Base-by-base conservation (phyloP, 163 green algal species). In the Trebouxiophyceae sp. region DNA sequence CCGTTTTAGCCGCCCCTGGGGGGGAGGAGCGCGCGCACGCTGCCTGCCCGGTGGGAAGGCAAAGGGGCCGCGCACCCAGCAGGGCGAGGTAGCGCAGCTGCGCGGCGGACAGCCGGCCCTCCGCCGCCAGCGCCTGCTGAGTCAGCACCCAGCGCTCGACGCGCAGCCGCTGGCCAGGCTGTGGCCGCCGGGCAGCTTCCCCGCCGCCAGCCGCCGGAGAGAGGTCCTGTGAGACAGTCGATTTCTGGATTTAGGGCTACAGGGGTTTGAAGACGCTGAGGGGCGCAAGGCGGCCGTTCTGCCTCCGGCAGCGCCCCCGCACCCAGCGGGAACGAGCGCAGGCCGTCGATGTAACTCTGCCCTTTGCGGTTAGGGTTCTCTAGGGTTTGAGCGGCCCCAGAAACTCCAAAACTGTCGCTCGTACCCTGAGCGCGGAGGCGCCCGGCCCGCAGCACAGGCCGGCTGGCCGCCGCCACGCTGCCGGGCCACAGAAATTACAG, bases 61-160 rank as follows among this genome's bases (percentile, higher is more conserved):
- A n/a, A n/a, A n/a, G n/a, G n/a, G n/a, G 56, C 28, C n/a, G n/a
- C 60, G 12, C 27, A 78, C 76, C 79, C 4, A 83, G 69, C 50
- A 82, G 67, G 30, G 67, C 60, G 54, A 86, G 71, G 70, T 82
- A 82, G 26, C 72, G 71, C 26, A 81, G 60, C 62, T 81, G 79
- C 6, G 56, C 59, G 0, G 32, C 19, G 27, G 69, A 71, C 33
- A 86, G 67, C 16, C 71, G 69, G 32, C 66, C 45, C 39, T 81
- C 70, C 8, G 55, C 55, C 30, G 68, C 77, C 54, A 86, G 59
- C 31, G 69, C 69, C 32, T 67, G 61, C 68, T 86, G 79, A 29
- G 69, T 80, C 65, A 78, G 32, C 31, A 84, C 70, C 79, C 79
- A 86, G 22, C 77, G 76, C 50, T 57, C 31, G 31, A 81, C 67